Conservation (phyloP, 495 filamentous ascomycete genomes). For the Aspergillus egyptiacus region DNA sequence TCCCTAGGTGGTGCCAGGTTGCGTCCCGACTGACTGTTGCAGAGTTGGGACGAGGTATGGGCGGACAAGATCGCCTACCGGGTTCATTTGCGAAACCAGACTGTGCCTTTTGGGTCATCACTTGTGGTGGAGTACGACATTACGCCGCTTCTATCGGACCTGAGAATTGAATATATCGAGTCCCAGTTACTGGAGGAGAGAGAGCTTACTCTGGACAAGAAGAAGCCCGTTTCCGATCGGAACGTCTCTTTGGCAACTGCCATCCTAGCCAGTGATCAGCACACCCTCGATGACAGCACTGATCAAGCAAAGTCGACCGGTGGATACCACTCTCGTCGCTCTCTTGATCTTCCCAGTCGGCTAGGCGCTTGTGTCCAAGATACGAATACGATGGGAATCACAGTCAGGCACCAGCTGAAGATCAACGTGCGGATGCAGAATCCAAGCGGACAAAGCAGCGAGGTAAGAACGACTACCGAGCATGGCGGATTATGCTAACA, state of each 20-base stretch:
- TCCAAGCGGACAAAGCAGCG: neutral
- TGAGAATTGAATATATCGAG: neutral
- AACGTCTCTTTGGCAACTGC: neutral
- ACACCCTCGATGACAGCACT: neutral
- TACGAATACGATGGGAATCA: neutral
- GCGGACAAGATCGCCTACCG: neutral
- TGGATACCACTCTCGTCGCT: neutral
- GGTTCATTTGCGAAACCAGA: neutral
- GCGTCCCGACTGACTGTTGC: neutral
- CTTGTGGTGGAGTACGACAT: neutral
- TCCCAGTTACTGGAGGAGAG: neutral
- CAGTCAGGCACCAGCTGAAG: neutral
- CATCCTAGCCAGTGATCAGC: neutral
- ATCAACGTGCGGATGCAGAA: conserved; percentile 5
- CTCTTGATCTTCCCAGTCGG: neutral
- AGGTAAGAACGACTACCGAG: neutral
- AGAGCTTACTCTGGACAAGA: neutral
- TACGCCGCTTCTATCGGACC: neutral
- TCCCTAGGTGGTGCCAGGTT: neutral
- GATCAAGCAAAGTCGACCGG: neutral
- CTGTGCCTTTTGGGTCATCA: neutral
- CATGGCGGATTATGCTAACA: neutral
- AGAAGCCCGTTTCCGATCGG: neutral
- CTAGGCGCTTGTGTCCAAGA: neutral
- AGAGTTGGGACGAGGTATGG: neutral